Evolutionary conservation across 495 filamentous ascomycete genomes (phyloP).

Genomic region (Halenospora varia): DNA sequence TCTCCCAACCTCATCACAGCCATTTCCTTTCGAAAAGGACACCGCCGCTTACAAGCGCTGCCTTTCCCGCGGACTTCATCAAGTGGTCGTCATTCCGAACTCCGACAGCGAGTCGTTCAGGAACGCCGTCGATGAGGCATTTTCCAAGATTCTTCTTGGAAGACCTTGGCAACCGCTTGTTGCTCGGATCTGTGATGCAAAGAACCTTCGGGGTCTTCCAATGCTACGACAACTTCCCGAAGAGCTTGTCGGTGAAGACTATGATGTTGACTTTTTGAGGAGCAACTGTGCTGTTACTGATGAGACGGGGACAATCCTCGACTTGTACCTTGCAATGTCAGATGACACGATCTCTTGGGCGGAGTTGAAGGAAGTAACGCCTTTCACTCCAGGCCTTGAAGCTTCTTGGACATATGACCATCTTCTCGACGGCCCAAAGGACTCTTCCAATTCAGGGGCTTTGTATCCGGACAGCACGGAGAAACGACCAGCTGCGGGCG

Average conservation of each 20-base stretch:
- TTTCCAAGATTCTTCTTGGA: conserved; percentile 42
- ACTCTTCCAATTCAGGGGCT: neutral
- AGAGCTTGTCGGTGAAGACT: conserved; percentile 30
- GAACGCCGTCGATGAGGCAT: conserved; percentile 42
- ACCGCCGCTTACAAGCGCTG: conserved; percentile 55
- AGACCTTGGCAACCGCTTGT: conserved; percentile 50
- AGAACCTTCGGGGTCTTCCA: conserved; percentile 47
- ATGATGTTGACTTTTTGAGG: conserved; percentile 44
- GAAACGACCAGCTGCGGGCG: conserved; percentile 42
- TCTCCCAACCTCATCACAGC: conserved; percentile 43
- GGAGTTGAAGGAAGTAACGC: conserved; percentile 36
- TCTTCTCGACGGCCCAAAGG: conserved; percentile 35
- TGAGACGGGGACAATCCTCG: conserved; percentile 46
- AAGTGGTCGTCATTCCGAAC: conserved; percentile 44
- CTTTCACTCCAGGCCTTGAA: conserved; percentile 46
- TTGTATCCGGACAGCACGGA: conserved; percentile 24
- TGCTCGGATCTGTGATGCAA: conserved; percentile 51
- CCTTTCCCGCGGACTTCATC: conserved; percentile 51
- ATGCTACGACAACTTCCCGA: conserved; percentile 48
- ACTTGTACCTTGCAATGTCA: conserved; percentile 51
- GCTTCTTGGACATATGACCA: conserved; percentile 45
- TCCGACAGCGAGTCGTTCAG: conserved; percentile 43
- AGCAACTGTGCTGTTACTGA: conserved; percentile 46
- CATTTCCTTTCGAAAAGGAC: conserved; percentile 56
- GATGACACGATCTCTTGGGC: conserved; percentile 44